Base-by-base conservation (phyloP, 2,329 filamentous ascomycete species). In the Apiospora malaysiana region DNA sequence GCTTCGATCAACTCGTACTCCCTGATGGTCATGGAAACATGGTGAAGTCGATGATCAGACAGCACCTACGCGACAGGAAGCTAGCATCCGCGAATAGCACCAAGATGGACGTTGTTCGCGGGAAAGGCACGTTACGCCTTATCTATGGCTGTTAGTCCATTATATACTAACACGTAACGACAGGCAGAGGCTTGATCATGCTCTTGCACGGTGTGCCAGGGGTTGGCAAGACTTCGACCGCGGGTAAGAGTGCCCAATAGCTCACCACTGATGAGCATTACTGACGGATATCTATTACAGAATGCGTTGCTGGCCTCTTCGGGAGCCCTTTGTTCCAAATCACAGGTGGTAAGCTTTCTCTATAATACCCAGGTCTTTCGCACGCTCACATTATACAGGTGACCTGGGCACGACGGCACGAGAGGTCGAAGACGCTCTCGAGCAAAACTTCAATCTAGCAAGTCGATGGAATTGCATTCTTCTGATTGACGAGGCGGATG, bases 341-440 rank as follows among this genome's bases (percentile, higher is more conserved):
- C 3, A 76, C 74, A 0, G 73, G 73, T 56, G 80, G 78, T 75
- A 70, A 37, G n/a, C n/a, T n/a, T n/a, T n/a, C n/a, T n/a, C n/a
- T n/a, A n/a, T n/a, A n/a, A n/a, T n/a, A n/a, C n/a, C n/a, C n/a
- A n/a, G n/a, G n/a, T n/a, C n/a, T n/a, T n/a, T n/a, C n/a, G n/a
- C n/a, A n/a, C n/a, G n/a, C n/a, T n/a, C n/a, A n/a, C n/a, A n/a
- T n/a, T n/a, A n/a, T n/a, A n/a, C n/a, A 18, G 10, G n/a, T 27
- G 40, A 25, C n/a, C 27, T 72, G 9, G 71, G 71, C 0, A 82
- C 82, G 27, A 82, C 78, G 5, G 74, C 78, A 0, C 66, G 68
- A 7, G 75, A 77, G 1, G 76, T 81, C 0, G 79, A 82, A 71
- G 21, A 66, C 0, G 73, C 71, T 0, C 70, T 82, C 4, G 70